phyloP scores from a whole-genome alignment of 1,284 basidiomycete species.

The Ceratobasidium sp. region DNA sequence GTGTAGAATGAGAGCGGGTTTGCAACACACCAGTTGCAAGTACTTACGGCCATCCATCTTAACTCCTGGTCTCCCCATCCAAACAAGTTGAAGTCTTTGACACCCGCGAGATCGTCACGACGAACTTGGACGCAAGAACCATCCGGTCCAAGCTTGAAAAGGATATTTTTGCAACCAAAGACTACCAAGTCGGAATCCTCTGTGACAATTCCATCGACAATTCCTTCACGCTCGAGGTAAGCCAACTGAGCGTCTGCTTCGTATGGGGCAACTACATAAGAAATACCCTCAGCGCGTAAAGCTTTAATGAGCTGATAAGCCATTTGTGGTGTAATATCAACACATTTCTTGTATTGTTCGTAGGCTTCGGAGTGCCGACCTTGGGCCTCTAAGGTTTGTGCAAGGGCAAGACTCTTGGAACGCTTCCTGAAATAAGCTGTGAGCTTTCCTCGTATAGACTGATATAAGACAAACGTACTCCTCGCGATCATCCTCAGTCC shows the following conservation, averaged over 20 bases:
- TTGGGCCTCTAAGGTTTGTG: constrained; percentile 79
- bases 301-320: constrained; percentile 98
- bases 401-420: constrained; percentile 76
- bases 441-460: constrained; percentile 13
- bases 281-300: constrained; percentile 80
- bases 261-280: constrained; percentile 96
- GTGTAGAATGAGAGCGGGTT: background rate
- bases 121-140: constrained; percentile 85
- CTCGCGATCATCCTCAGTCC: constrained; percentile 88
- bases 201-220: constrained; percentile 94
- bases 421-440: constrained; percentile 63
- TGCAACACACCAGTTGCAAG: background rate
- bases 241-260: constrained; percentile 99
- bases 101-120: constrained; percentile 80
- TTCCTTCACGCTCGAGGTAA: constrained; percentile 86
- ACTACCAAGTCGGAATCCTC: constrained; percentile 99
- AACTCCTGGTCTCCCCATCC: constrained; percentile 94
- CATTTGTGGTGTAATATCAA: constrained; percentile 98
- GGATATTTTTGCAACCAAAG: constrained; percentile 90
- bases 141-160: constrained; percentile 89
- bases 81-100: constrained; percentile 81
- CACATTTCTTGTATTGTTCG: constrained; percentile 90
- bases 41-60: constrained; percentile 83
- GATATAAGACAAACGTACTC: constrained; percentile 56
- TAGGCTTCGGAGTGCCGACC: constrained; percentile 86